Evolutionary conservation across 371 early-diverging fungal genomes (phyloP), one percentile per base, ranked within the genome.

Genomic region (Mucor ambiguus): DNA sequence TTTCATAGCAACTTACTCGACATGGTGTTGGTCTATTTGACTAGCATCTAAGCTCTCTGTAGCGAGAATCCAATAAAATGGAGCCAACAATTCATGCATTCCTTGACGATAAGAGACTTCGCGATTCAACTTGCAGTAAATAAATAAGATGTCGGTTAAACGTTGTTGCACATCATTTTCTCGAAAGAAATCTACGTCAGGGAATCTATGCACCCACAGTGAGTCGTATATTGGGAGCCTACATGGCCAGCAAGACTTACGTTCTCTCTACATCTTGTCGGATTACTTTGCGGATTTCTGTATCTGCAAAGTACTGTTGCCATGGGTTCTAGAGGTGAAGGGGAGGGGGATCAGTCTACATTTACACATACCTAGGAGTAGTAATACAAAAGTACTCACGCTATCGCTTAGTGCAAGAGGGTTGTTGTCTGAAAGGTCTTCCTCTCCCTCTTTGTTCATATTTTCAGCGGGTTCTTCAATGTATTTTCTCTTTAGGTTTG

Each of bases 41-140:
- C 43, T 16, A 37, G 35, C 37, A 44, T 72, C 70, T 30, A 84
- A 56, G 41, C 78, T 73, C 61, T 96, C 96, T 11, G 73, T 52
- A 20, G 92, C 83, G 16, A 96, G 84, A 0, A 90, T 89, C 81
- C 88, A 82, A 35, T 93, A 86, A 7, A 96, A 75, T 11, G 95
- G 94, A 0, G 95, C 97, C 30, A 95, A 74, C 29, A 97, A 72
- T 72, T 97, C 97, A 76, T 97, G 97, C 97, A 97, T 97, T n/a
- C 97, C 97, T 74, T 97, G 97, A 44, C 97, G 89, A 76, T 97
- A 97, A 9, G 94, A 92, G 18, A 95, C 86, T 37, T 90, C 90
- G n/a, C 85, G 82, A 67, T 96, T 87, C 62, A 94, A 73, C 75
- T 95, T 95, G 79, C 95, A 93, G 74, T 95, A 96, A 49, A 97